Conservation (phyloP, 2,329 filamentous ascomycete species). For the Blastomyces emzantsi region DNA sequence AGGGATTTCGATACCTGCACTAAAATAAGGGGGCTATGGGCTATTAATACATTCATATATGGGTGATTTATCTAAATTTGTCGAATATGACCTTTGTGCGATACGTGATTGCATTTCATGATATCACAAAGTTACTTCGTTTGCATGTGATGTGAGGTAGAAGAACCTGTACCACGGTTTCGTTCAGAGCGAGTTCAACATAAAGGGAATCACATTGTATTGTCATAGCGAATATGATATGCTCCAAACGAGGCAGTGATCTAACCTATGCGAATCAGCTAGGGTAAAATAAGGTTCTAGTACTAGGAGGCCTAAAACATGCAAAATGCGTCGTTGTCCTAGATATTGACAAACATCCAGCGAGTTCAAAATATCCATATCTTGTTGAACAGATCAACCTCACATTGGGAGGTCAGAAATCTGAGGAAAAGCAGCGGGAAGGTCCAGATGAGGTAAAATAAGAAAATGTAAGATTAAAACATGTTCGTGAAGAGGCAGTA, state of each 20-base stretch:
- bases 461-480: background rate
- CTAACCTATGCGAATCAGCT: background rate
- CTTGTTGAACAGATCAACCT: background rate
- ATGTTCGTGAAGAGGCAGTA: constrained; percentile 4
- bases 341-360: background rate
- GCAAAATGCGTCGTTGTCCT: background rate
- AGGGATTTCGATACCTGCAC: background rate
- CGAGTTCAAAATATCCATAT: background rate
- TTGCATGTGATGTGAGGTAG: background rate
- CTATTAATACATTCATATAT: background rate
- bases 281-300: background rate
- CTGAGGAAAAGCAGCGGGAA: background rate
- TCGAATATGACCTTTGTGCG: background rate
- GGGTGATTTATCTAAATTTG: background rate
- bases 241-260: background rate
- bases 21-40: constrained; percentile 2
- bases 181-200: background rate
- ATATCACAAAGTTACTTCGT: background rate
- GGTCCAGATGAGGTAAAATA: background rate
- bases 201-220: background rate
- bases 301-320: background rate
- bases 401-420: background rate
- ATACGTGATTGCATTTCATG: background rate
- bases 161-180: background rate
- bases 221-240: background rate